These are phyloP conservation scores for Flaveria robusta DNA, from an alignment of 129 eudicot species.

Conservation along the genomic window DNA sequence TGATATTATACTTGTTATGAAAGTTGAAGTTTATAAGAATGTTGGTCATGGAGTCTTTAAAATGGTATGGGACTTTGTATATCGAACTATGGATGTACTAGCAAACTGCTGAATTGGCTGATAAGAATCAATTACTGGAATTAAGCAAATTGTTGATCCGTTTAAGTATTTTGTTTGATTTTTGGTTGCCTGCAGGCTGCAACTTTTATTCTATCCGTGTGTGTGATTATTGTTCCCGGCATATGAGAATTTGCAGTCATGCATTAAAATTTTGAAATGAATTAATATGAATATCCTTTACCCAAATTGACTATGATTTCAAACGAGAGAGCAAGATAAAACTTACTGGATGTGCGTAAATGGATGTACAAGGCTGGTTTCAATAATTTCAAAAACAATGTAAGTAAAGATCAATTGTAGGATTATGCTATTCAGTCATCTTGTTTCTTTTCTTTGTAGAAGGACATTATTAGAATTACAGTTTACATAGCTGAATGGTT, in stretches of 20 bases:
- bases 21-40: not conserved
- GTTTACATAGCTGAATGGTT: slow-evolving; percentile 2
- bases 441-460: slow-evolving; percentile 1
- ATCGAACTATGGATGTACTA: slow-evolving; percentile 2
- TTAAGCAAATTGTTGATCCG: not conserved
- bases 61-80: slow-evolving; percentile 13
- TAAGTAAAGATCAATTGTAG: not conserved
- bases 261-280: not conserved
- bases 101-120: not conserved
- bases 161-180: not conserved
- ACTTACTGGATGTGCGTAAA: not conserved
- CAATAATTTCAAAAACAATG: not conserved
- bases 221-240: not conserved
- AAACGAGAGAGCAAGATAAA: not conserved
- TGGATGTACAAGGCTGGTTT: slow-evolving; percentile 1
- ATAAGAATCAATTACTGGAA: not conserved
- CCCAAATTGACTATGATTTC: not conserved
- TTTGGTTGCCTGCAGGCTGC: not conserved
- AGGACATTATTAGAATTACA: not conserved
- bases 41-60: slow-evolving; percentile 5
- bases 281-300: not conserved
- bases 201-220: not conserved
- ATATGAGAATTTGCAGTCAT: not conserved
- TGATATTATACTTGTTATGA: not conserved
- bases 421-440: slow-evolving; percentile 1